Base-by-base conservation (phyloP, 192 early-diverging fungal genomes). In the Allomyces macrogynus region DNA sequence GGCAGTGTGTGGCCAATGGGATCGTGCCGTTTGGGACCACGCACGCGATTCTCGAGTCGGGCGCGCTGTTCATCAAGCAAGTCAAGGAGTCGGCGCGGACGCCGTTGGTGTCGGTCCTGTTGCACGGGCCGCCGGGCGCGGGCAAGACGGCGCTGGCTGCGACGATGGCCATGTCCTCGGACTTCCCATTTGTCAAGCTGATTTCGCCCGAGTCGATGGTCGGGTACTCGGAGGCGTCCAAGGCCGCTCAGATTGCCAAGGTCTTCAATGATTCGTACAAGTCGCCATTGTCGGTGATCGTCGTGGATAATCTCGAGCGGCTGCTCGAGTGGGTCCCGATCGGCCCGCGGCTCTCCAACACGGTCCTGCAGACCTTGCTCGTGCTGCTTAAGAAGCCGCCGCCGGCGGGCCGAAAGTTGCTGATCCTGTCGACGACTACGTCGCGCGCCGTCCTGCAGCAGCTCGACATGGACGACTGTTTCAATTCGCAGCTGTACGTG, bases 181-280 rank as follows among this genome's bases (percentile, higher is more conserved):
- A 90, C 26, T 99, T 92, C 70, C 95, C 95, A 8, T 97, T 99
- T 74, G 89, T 97, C 73, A 96, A 95, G 75, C 75, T 99, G 43
- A 89, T 99, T 54, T 94, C 93, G 0, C 93, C 95, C 12, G 95
- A 97, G 67, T 79, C 78, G 23, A 94, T 99, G 92, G 84, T 97
- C 71, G 95, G 95, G 24, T 89, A 84, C 70, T 78, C 76, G 0
- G 93, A 99, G 70, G 67, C 76, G 26, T 84, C 90, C 43, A 91
- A 91, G 67, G 86, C 93, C 67, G 80, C 78, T 57, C 76, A 82
- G 8, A 95, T 99, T 71, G 90, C 84, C 78, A 91, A 92, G 69
- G 70, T 92, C n/a, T 99, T 99, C 72, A 86, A 87, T 70, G 95
- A 99, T 74, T 89, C 95, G 5, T 95, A 97, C 80, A 92, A 92